Evolutionary conservation across 106 monocot genomes (phyloP), one percentile per base, ranked within the genome.

Genomic region (Amphibolis antarctica): DNA sequence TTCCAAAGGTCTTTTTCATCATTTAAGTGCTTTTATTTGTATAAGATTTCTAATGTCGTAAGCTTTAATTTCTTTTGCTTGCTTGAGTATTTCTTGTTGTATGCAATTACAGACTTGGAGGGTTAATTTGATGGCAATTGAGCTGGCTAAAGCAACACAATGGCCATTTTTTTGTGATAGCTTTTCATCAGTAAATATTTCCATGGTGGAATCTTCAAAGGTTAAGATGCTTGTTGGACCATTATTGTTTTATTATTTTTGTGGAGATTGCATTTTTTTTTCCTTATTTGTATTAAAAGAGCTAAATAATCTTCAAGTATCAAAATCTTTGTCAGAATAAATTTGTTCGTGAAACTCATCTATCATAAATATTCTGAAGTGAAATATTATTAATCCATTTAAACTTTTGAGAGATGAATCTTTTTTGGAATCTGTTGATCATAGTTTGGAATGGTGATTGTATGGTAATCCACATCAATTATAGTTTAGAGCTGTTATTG

Each of bases 81-180:
- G 49, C 3, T 15, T 12, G n/a, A 49, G 0, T 1, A 25, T 55
- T 63, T 46, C 21, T n/a, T 44, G 44, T 46, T 63, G 44, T 18
- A 4, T 0, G 44, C 23, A 13, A n/a, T 63, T 46, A 24, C 77
- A 93, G 93, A 83, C 81, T 26, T 83, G 75, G 75, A 89, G 50
- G 48, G 14, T 86, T 28, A 86, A 79, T 65, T 69, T 85, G 50
- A 83, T 79, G 74, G 85, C 83, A 28, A 59, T 89, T 75, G 81
- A 85, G 68, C 65, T 93, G 45, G 64, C 74, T 49, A 82, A 86
- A 67, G 43, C 74, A 53, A 64, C 81, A 31, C 47, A 86, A 46
- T 89, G 88, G 89, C 59, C 76, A 46, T 88, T 81, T 51, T 86
- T 77, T 52, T 19, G 21, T 59, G 67, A 78, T 47, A 80, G 57